phyloP scores from a whole-genome alignment of 1,284 basidiomycete species.

The Takashimella koratensis region DNA sequence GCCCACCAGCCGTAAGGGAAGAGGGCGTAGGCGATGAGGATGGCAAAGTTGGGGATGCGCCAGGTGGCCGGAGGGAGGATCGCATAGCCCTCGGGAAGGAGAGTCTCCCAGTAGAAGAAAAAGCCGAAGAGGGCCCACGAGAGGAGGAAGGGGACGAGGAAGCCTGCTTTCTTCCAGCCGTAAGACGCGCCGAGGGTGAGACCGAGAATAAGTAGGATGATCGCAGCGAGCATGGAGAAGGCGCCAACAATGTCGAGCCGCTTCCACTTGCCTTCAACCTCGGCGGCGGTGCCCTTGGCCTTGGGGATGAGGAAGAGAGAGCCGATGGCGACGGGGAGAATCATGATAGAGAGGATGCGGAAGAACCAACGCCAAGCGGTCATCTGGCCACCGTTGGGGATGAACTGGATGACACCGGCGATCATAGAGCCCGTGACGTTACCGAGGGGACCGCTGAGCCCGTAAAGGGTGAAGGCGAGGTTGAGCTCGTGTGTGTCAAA shows the following conservation, averaged over 20 bases:
- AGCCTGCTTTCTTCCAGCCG: slow-evolving; percentile 20
- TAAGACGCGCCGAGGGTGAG: slow-evolving; percentile 28
- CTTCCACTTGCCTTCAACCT: slow-evolving; percentile 13
- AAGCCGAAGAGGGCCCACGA: slow-evolving; percentile 10
- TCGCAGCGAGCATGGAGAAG: slow-evolving; percentile 15
- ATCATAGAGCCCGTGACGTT: slow-evolving; percentile 29
- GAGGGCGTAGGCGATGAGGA: slow-evolving; percentile 35
- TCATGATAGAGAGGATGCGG: slow-evolving; percentile 37
- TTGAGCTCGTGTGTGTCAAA: slow-evolving; percentile 21
- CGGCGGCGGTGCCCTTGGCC: slow-evolving; percentile 13
- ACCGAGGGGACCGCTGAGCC: slow-evolving; percentile 34
- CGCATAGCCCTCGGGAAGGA: slow-evolving; percentile 31
- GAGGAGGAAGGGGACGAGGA: slow-evolving; percentile 27
- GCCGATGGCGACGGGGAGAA: slow-evolving; percentile 22
- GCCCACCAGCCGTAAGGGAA: slow-evolving; percentile 42
- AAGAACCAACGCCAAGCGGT: slow-evolving; percentile 45
- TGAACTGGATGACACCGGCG: slow-evolving; percentile 33
- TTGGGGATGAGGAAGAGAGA: neutral
- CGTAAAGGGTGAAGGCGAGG: slow-evolving; percentile 29
- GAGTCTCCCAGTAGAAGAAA: slow-evolving; percentile 35
- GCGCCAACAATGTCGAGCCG: slow-evolving; percentile 18
- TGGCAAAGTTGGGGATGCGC: slow-evolving; percentile 41
- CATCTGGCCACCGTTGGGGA: slow-evolving; percentile 38
- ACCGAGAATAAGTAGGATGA: slow-evolving; percentile 25
- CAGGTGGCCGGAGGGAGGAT: slow-evolving; percentile 38